Conservation (phyloP, 176 grass and related monocot species). For the Aegilops longissima region DNA sequence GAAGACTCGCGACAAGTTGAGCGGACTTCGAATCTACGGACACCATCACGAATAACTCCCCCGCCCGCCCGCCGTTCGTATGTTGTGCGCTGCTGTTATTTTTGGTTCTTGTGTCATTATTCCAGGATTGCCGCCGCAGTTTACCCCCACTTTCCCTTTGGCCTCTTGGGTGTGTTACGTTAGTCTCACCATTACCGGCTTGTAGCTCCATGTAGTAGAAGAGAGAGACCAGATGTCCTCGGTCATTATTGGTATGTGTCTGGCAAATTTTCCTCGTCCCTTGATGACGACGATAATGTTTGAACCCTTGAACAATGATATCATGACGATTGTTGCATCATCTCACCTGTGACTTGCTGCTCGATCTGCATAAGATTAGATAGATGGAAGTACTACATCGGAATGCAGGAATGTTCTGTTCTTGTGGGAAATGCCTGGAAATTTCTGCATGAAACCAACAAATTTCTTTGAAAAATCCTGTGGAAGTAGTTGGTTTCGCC, state of each 20-base stretch:
- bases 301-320: slow-evolving; percentile 53
- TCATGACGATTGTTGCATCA: slow-evolving; percentile 42
- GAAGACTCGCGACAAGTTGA: background rate
- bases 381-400: background rate
- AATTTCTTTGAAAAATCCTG: too few relatives aligned
- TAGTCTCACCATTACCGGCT: slow-evolving; percentile 36
- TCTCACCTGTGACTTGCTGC: background rate
- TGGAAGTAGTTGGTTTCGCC: too few relatives aligned
- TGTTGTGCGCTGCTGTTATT: slow-evolving; percentile 30
- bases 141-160: slow-evolving; percentile 4
- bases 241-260: slow-evolving; percentile 1
- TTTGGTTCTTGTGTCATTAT: slow-evolving; percentile 38
- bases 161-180: slow-evolving; percentile 39
- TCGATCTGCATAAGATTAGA: background rate
- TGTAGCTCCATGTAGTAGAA: slow-evolving; percentile 42
- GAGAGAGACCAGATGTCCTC: slow-evolving; percentile 33
- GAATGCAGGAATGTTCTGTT: background rate
- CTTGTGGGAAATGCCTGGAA: background rate
- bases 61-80: background rate
- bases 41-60: slow-evolving; percentile 45
- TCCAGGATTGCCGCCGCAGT: slow-evolving; percentile 39
- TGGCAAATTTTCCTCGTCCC: slow-evolving; percentile 50
- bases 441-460: background rate
- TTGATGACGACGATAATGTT: slow-evolving; percentile 60
- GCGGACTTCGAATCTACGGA: slow-evolving; percentile 28